phyloP scores from a whole-genome alignment of 148 eudicot genomes.

The Cornus controversa region DNA sequence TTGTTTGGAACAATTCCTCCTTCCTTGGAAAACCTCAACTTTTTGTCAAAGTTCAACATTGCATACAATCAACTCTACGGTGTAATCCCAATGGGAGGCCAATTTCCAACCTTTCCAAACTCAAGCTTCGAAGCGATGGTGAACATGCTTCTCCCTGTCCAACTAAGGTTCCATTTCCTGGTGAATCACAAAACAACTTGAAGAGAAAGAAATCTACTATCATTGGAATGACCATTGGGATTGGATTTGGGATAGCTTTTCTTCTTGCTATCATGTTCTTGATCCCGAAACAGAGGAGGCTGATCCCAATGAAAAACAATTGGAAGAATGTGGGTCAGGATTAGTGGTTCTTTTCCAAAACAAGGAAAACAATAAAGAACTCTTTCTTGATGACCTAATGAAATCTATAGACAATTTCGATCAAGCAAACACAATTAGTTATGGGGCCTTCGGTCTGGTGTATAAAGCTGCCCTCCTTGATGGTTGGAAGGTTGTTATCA shows the following conservation, averaged over 20 bases:
- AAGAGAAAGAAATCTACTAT: conserved; percentile 12
- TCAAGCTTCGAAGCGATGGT: conserved; percentile 38
- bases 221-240: conserved; percentile 39
- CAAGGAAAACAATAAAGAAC: conserved; percentile 32
- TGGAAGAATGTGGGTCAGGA: conserved; percentile 25
- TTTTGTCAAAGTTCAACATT: conserved; percentile 28
- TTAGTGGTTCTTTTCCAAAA: conserved; percentile 42
- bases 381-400: conserved; percentile 38
- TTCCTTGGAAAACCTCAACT: conserved; percentile 23
- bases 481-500: conserved; percentile 44
- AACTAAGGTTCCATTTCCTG: background rate
- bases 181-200: conserved; percentile 5
- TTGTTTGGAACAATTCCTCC: conserved; percentile 29
- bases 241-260: conserved; percentile 37
- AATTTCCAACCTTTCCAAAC: conserved; percentile 31
- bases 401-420: conserved; percentile 42
- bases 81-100: conserved; percentile 27
- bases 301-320: conserved; percentile 4
- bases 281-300: conserved; percentile 33
- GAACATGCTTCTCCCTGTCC: conserved; percentile 29
- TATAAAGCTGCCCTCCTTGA: conserved; percentile 38
- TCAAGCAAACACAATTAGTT: conserved; percentile 50
- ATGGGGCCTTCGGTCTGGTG: conserved; percentile 59
- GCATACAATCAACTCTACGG: conserved; percentile 32
- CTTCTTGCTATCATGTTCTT: conserved; percentile 24